Base-by-base conservation (phyloP, 169 alveolate genomes). In the Plasmodium gallinaceum region DNA sequence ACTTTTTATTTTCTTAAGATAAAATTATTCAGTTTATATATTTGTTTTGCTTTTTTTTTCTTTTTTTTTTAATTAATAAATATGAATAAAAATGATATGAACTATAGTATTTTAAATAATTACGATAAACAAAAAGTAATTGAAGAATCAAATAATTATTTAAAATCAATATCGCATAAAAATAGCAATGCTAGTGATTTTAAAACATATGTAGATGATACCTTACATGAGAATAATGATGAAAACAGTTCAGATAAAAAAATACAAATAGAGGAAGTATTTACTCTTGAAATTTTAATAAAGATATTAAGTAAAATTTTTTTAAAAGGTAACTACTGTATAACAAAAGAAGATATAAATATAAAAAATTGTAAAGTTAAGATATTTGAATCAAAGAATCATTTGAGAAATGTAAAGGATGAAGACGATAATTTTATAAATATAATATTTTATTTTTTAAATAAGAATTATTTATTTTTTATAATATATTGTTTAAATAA, bases 401-500 rank as follows among this genome's bases (percentile, higher is more conserved):
- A 54, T 48, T 20, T 37, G 45, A n/a, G 39, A 8, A 57, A 83
- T 57, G 22, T 5, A 42, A 83, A 42, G 18, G 60, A 69, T 32
- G 86, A 26, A 57, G 72, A 52, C 10, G 91, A 83, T 12, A 73
- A 83, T n/a, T 66, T 70, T 24, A 70, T 70, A 6, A 83, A 83
- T 51, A 83, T 83, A 71, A 12, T 83, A 18, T 83, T 83, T 48
- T 83, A 83, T 69, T 83, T 83, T 57, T 48, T 51, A 43, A 83
- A 83, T 72, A 83, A 83, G n/a, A 83, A 83, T 68, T 83, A 83
- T 62, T 20, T 83, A 57, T 68, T 69, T 61, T 83, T 83, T 57
- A 32, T 83, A 10, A 72, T 83, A 69, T 66, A 83, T 51, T 83
- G 85, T 69, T 61, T 83, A 73, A 83, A 83, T 45, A 66, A 70